phyloP scores from a whole-genome alignment of 441 rosid species.

The Metrosideros polymorpha region DNA sequence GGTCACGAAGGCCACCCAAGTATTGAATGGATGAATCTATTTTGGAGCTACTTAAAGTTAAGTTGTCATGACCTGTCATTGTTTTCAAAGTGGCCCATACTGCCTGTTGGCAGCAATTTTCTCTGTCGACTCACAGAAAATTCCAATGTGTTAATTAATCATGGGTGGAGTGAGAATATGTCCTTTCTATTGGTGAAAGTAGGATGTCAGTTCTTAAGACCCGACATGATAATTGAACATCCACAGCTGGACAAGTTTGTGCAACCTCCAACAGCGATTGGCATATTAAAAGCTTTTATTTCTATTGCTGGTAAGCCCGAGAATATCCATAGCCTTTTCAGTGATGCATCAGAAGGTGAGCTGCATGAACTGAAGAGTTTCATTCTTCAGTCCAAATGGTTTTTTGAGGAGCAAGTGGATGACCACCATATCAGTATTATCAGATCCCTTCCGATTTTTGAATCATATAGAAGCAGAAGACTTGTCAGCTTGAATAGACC shows the following conservation, averaged over 20 bases:
- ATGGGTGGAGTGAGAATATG: conserved; percentile 99
- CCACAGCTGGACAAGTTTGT: conserved; percentile 79
- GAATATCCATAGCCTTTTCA: conserved; percentile 50
- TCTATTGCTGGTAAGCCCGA: conserved; percentile 65
- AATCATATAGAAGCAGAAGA: conserved; percentile 73
- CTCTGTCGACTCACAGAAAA: conserved; percentile 70
- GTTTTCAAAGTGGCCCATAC: conserved; percentile 95
- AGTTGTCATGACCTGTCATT: conserved; percentile 82
- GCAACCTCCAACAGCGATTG: conserved; percentile 86
- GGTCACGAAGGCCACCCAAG: conserved; percentile 80
- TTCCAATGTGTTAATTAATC: conserved; percentile 71
- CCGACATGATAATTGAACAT: conserved; percentile 65
- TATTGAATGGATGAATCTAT: conserved; percentile 68
- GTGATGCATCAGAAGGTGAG: conserved; percentile 72
- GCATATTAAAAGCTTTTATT: conserved; percentile 77
- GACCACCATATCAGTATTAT: conserved; percentile 55
- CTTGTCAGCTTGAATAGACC: conserved; percentile 65
- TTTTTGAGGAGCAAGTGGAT: conserved; percentile 65
- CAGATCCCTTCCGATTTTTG: conserved; percentile 83
- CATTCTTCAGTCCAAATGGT: conserved; percentile 98
- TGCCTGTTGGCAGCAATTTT: conserved; percentile 71
- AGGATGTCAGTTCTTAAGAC: conserved; percentile 83
- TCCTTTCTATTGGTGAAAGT: conserved; percentile 76
- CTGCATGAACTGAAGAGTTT: conserved; percentile 85
- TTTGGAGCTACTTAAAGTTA: conserved; percentile 81